Percentiles rank a stretch among this genome's conserved stretches.
phyloP scores from a whole-genome alignment of 768 basidiomycete genomes.

The Paxillus ammoniavirescens region DNA sequence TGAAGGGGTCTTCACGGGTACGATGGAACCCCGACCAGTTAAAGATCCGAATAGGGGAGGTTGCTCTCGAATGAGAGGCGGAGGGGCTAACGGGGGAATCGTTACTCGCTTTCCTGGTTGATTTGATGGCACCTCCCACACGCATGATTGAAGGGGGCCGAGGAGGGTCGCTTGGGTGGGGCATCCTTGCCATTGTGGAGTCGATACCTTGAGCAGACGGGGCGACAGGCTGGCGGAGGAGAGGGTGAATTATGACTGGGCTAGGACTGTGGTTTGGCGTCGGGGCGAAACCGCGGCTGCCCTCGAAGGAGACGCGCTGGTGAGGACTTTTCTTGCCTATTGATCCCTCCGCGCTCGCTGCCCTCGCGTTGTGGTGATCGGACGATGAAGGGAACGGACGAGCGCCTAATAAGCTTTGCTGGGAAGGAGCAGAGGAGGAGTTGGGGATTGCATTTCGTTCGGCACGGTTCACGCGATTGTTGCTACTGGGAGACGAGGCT shows the following conservation, averaged over 20 bases:
- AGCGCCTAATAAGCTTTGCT: constrained; percentile 25
- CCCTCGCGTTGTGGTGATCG: constrained; percentile 11
- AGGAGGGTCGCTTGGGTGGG: constrained; percentile 7
- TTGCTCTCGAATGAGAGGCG: constrained; percentile 38
- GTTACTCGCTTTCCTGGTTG: constrained; percentile 20
- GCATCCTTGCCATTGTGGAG: constrained; percentile 7
- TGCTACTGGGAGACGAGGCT: constrained; percentile 32
- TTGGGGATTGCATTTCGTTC: constrained; percentile 38
- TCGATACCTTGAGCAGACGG: constrained; percentile 8
- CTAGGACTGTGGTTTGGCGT: constrained; percentile 28
- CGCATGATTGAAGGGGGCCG: constrained; percentile 11
- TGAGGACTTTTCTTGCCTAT: constrained; percentile 43
- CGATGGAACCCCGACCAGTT: constrained; percentile 54
- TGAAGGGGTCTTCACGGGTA: constrained; percentile 51
- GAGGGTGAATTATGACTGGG: constrained; percentile 31
- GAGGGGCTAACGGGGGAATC: constrained; percentile 30
- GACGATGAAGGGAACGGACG: constrained; percentile 19
- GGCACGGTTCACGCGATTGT: constrained; percentile 33
- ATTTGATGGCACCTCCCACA: neutral
- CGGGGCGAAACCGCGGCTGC: constrained; percentile 35
- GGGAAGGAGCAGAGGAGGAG: constrained; percentile 42
- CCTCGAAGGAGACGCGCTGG: constrained; percentile 55
- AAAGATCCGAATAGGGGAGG: constrained; percentile 61
- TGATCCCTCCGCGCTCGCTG: constrained; percentile 37
- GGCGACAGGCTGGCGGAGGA: constrained; percentile 17